Percentiles rank a stretch among this genome's conserved stretches.
These are phyloP conservation scores for Dothiorella sarmentorum DNA, from an alignment of 2,329 filamentous ascomycete species.

Conservation along the genomic window DNA sequence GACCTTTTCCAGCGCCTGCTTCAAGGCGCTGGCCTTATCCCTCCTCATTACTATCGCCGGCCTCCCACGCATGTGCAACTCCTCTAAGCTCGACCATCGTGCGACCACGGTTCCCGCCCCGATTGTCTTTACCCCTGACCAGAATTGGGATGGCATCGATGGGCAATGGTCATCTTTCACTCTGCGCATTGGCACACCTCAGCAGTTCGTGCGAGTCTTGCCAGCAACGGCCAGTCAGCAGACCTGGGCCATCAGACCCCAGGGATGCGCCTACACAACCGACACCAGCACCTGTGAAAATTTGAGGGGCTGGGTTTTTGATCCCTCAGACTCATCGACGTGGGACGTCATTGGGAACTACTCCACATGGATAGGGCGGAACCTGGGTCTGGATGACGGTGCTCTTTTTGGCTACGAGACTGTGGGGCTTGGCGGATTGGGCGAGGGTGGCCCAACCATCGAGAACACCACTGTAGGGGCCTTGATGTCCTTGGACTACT, in stretches of 20 bases:
- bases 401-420: conserved; percentile 37
- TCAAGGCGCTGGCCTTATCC: not conserved
- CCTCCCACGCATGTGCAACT: not conserved
- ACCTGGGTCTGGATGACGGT: conserved; percentile 29
- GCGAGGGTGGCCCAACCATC: conserved; percentile 27
- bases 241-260: conserved; percentile 34
- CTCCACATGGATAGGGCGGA: conserved; percentile 25
- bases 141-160: conserved; percentile 36
- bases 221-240: conserved; percentile 35
- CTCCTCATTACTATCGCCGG: not conserved
- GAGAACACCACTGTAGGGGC: conserved; percentile 37
- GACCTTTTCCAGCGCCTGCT: not conserved
- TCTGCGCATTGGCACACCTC: conserved; percentile 28
- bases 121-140: conserved; percentile 33
- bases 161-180: conserved; percentile 33
- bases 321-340: conserved; percentile 31
- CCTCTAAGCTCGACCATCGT: not conserved
- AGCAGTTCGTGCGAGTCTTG: conserved; percentile 30
- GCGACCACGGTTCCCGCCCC: conserved; percentile 21
- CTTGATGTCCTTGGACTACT: conserved; percentile 35
- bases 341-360: conserved; percentile 35
- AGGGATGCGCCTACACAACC: conserved; percentile 31
- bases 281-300: conserved; percentile 27
- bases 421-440: conserved; percentile 30
- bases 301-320: conserved; percentile 30